These are phyloP conservation scores for Artemisia annua DNA, from an alignment of 129 eudicot genomes.

Conservation along the genomic window DNA sequence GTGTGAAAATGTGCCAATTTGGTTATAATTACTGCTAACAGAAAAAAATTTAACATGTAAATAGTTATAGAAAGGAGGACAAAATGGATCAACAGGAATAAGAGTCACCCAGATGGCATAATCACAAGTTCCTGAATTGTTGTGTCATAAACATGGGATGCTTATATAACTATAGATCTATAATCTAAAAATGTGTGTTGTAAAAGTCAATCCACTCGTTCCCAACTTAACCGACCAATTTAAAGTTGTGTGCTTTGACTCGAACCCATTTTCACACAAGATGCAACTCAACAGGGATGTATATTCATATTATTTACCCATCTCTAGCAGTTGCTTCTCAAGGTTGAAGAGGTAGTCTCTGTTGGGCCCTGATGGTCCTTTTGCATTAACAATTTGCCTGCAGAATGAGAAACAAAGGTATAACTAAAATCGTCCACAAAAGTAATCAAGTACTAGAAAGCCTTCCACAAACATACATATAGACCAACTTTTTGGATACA, in stretches of 20 bases:
- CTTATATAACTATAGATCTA: too few species aligned
- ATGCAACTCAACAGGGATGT: background rate
- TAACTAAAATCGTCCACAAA: background rate
- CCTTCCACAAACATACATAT: background rate
- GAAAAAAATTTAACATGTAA: too few species aligned
- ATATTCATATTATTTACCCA: conserved; percentile 44
- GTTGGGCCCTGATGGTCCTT: conserved; percentile 99
- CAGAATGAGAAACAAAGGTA: background rate
- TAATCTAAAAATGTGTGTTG: too few species aligned
- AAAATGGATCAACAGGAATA: too few species aligned
- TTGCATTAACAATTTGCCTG: conserved; percentile 83
- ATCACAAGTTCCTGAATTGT: too few species aligned
- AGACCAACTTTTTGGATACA: too few species aligned
- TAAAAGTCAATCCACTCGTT: too few species aligned
- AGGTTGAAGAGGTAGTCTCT: conserved; percentile 94
- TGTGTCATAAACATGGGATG: too few species aligned
- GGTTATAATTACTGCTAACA: too few species aligned
- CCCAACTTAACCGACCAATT: background rate
- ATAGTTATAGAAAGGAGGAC: too few species aligned
- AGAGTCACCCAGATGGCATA: too few species aligned
- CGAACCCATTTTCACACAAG: background rate
- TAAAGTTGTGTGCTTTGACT: background rate
- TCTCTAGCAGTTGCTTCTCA: conserved; percentile 63
- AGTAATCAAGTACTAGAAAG: background rate
- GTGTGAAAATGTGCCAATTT: too few species aligned